Base-by-base conservation (phyloP, 192 early-diverging fungal species). In the Rhizoclosmatium sp. region DNA sequence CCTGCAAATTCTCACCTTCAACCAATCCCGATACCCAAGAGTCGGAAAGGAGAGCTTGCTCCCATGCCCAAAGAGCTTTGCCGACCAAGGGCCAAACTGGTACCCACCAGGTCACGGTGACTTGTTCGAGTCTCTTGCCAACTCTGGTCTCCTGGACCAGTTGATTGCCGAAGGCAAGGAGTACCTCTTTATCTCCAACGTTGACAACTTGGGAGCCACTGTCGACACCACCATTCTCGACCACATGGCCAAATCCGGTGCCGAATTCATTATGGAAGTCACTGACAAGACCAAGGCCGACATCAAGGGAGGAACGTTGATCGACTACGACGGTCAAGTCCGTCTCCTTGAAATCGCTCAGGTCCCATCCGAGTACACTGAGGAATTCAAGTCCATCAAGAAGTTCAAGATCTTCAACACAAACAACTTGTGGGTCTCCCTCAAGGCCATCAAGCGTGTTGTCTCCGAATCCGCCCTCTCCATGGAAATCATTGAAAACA, bases 391-490 rank as follows among this genome's bases (percentile, higher is more conserved):
- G 87, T 94, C 93, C 62, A 91, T 99, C 87, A 99, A 98, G 85
- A 99, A 99, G 87, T 99, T 99, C 92, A 95, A 97, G 92, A 98
- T 99, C 82, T 98, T 98, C 88, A 99, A 99, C 90, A 99, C 97
- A 67, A 87, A 87, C 80, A 88, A 90, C 81, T 67, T 90, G 54
- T 90, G 89, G 87, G 82, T 87, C 12, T 71, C 60, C 39, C 74
- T 85, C 72, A 83, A 83, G 75, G 85, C 86, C 69, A 85, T 87
- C 72, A 86, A 83, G 87, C 94, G 95, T 59, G 82, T 98, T 44
- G 90, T 97, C 60, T 92, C 92, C 65, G 87, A 92, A 77, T 83
- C 91, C 76, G 90, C 90, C 79, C 84, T 99, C 56, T 89, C 89
- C 60, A 86, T 99, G 75, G 98, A 99, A 78, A 93, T 99, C 77